These are phyloP conservation scores for Mycena capillaripes DNA, from an alignment of 768 basidiomycete genomes.

Conservation along the genomic window DNA sequence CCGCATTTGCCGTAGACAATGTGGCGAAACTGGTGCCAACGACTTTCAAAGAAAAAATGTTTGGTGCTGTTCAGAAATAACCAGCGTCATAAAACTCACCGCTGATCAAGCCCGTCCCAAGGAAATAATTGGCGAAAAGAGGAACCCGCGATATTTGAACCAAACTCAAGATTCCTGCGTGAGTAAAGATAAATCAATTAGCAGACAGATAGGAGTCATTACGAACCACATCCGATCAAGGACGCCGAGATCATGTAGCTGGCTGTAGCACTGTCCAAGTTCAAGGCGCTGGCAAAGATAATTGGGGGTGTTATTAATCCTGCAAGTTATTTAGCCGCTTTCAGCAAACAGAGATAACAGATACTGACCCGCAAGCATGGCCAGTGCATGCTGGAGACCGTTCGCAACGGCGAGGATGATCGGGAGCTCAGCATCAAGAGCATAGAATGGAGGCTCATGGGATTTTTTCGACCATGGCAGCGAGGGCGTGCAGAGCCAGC, in stretches of 20 bases:
- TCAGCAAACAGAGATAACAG: neutral
- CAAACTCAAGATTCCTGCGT: conserved; percentile 75
- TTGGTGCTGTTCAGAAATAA: too few species aligned
- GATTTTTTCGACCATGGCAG: conserved; percentile 65
- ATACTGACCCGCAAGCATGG: conserved; percentile 75
- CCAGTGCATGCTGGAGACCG: conserved; percentile 82
- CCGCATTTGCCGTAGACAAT: conserved; percentile 30
- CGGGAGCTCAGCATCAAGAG: conserved; percentile 79
- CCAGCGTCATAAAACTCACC: conserved; percentile 48
- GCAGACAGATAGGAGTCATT: neutral
- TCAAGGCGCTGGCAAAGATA: conserved; percentile 77
- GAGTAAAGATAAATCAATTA: too few species aligned
- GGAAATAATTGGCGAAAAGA: conserved; percentile 72
- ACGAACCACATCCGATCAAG: conserved; percentile 29
- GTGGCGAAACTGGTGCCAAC: conserved; percentile 23
- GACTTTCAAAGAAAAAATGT: conserved; percentile 41
- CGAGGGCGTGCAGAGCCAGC: conserved; percentile 76
- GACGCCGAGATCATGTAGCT: conserved; percentile 84
- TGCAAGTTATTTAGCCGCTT: neutral
- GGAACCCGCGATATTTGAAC: conserved; percentile 83
- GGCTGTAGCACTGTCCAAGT: conserved; percentile 68
- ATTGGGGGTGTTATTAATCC: conserved; percentile 87
- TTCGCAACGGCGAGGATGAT: conserved; percentile 79
- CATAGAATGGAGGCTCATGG: conserved; percentile 78
- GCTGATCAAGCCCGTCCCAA: conserved; percentile 84